Evolutionary conservation across 2,329 filamentous ascomycete genomes (phyloP), one percentile per base, ranked within the genome.

Genomic region (Aspergillus sp.): DNA sequence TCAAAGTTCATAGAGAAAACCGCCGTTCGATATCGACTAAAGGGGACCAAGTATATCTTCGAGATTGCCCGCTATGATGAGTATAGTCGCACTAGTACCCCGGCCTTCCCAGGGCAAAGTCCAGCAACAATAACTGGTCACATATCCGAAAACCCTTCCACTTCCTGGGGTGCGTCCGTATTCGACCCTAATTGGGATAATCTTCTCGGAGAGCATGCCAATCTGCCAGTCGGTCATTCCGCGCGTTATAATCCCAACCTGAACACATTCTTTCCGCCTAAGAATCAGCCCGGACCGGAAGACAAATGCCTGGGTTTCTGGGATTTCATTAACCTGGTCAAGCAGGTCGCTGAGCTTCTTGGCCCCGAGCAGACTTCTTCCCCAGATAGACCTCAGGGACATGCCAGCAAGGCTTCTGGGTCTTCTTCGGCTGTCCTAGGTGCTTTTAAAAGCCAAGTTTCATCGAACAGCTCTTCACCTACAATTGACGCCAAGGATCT

Each of bases 41-140:
- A 64, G 42, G 57, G 59, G 6, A 71, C 68, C 1, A 60, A 64
- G 2, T 69, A 68, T 42, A 58, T 66, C 7, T 57, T 73, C n/a
- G 70, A 72, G 45, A 54, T 73, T 30, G 61, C 66, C 7, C 64
- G 69, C 5, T 71, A 69, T 42, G 70, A 73, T 42, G 54, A 62
- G 30, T 70, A 68, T 36, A 45, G 45, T 30, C 56, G 53, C 7
- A 40, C 27, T 2, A 40, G 42, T 8, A 7, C 42, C 13, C 27
- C 39, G 6, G 45, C 43, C 10, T 57, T 46, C 40, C 45, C 46
- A 5, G 48, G 46, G 9, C 47, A 49, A 33, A 40, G 39, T 10
- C 30, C 34, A 9, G 13, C 36, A 13, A 37, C 35, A 26, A 19
- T 47, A 27, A 33, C 33, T 33, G 47, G 47, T 13, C 41, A 46